phyloP scores from a whole-genome alignment of 2,329 filamentous ascomycete genomes.

The Ciborinia camelliae region DNA sequence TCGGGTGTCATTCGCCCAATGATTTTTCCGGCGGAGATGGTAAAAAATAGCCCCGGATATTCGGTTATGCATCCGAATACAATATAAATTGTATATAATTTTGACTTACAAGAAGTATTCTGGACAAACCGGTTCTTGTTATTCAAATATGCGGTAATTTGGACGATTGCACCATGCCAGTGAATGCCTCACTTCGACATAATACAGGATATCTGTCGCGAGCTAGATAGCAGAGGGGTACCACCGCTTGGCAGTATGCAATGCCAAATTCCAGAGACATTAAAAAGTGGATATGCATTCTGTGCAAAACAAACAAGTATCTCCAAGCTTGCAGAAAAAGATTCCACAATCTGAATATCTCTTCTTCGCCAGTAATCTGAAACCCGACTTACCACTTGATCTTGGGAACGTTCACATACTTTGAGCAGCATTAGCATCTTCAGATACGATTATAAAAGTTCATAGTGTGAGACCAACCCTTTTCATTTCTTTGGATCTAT shows the following conservation, averaged over 20 bases:
- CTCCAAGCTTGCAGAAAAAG: background rate
- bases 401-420: slow-evolving; percentile 20
- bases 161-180: background rate
- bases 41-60: background rate
- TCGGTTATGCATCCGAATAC: slow-evolving; percentile 1
- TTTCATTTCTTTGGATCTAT: slow-evolving; percentile 19
- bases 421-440: slow-evolving; percentile 28
- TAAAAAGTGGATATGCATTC: too few species aligned
- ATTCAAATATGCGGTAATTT: background rate
- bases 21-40: slow-evolving; percentile 1
- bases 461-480: slow-evolving; percentile 41
- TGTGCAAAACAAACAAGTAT: background rate
- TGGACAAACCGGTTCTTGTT: background rate
- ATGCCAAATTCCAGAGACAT: background rate
- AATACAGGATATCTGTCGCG: background rate
- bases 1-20: background rate
- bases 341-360: background rate
- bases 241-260: background rate
- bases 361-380: background rate
- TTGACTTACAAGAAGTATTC: background rate
- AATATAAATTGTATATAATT: background rate
- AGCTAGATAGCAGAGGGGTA: background rate
- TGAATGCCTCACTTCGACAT: background rate
- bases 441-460: slow-evolving; percentile 21
- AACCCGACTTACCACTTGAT: background rate